Conservation (phyloP, 2,329 filamentous ascomycete genomes). For the Aureobasidium sp. region DNA sequence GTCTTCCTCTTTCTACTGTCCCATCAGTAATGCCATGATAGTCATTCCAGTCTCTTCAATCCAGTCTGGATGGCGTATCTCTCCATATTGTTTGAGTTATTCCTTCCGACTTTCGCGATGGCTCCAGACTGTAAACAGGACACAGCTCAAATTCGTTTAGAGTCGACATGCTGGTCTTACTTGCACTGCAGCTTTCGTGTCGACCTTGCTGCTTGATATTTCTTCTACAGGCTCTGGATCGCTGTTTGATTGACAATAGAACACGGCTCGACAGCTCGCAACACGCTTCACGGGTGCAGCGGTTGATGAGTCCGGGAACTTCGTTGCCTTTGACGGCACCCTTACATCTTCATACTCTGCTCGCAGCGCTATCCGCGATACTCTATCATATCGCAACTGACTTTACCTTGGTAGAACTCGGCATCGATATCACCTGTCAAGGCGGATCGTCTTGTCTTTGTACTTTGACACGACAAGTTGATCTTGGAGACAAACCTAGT, state of each 20-base stretch:
- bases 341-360: slow-evolving; percentile 35
- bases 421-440: slow-evolving; percentile 29
- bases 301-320: slow-evolving; percentile 19
- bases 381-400: slow-evolving; percentile 31
- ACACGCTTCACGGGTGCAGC: slow-evolving; percentile 24
- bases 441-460: slow-evolving; percentile 27
- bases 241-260: not conserved
- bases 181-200: not conserved
- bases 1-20: not conserved
- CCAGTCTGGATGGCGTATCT: not conserved
- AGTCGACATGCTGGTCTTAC: too few species aligned
- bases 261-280: slow-evolving; percentile 23
- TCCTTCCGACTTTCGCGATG: not conserved
- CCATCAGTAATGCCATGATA: not conserved
- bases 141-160: too few species aligned
- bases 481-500: not conserved
- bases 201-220: not conserved
- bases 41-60: not conserved
- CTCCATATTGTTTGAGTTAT: not conserved
- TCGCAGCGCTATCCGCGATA: slow-evolving; percentile 29
- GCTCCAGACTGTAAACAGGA: not conserved
- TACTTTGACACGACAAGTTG: slow-evolving; percentile 12
- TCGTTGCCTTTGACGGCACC: slow-evolving; percentile 33
- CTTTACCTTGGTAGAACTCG: slow-evolving; percentile 29
- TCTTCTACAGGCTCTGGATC: too few species aligned